These are phyloP conservation scores for Candida mattraensis DNA, from an alignment of 805 yeast species.

Conservation along the genomic window DNA sequence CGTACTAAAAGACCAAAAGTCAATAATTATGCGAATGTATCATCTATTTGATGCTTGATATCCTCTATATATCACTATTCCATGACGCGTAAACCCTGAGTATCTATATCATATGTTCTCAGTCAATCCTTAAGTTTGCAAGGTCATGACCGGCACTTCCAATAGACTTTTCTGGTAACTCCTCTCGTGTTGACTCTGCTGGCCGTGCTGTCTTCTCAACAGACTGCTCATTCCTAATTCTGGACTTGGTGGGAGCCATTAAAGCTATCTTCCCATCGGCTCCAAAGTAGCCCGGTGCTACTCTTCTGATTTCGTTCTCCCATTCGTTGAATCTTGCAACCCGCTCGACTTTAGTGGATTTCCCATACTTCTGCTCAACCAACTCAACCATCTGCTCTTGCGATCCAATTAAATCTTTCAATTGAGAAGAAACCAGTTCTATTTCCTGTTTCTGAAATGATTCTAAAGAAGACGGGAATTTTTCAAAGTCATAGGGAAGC, in stretches of 20 bases:
- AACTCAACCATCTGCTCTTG: constrained; percentile 5
- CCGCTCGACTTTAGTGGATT: constrained; percentile 1
- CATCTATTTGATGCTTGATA: no score
- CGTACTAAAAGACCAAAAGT: no score
- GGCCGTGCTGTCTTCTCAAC: background rate
- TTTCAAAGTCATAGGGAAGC: constrained; percentile 27
- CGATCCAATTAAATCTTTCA: constrained; percentile 8
- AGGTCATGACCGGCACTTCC: no score
- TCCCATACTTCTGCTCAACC: constrained; percentile 7
- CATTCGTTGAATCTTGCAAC: constrained; percentile 17
- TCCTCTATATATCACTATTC: no score
- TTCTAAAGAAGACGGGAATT: constrained; percentile 13
- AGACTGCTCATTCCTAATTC: background rate
- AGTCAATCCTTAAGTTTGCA: no score
- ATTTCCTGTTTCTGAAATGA: constrained; percentile 8
- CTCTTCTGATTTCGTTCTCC: constrained; percentile 22
- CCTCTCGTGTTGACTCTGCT: no score
- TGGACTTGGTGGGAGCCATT: constrained; percentile 26
- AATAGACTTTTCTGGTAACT: no score
- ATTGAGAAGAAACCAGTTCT: constrained; percentile 1
- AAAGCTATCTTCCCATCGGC: constrained; percentile 23
- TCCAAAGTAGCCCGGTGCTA: constrained; percentile 31
- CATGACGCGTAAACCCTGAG: no score
- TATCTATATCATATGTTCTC: no score
- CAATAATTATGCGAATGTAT: no score